Conservation (phyloP, 352 stramenopile species). For the Phytopythium cucurbitacearum region DNA sequence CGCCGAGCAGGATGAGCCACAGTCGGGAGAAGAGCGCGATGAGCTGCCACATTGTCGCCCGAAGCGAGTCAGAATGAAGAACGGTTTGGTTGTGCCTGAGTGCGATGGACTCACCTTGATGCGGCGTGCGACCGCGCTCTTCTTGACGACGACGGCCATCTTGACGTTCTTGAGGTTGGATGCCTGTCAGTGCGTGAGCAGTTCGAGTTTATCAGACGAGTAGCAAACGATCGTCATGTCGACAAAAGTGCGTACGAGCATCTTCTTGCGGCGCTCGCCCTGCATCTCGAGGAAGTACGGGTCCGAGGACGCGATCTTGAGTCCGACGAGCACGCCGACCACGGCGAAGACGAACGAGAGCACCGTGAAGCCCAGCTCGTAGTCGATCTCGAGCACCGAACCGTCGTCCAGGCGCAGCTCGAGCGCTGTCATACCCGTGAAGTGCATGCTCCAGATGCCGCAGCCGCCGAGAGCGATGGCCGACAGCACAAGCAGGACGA, state of each 20-base stretch:
- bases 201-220: too few species aligned
- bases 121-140: constrained; percentile 18
- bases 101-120: constrained; percentile 19
- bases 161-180: constrained; percentile 30
- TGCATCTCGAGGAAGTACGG: constrained; percentile 65
- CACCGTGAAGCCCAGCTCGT: constrained; percentile 47
- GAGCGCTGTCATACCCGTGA: constrained; percentile 61
- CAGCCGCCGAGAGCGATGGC: constrained; percentile 41
- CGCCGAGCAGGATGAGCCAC: constrained; percentile 46
- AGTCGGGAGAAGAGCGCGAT: constrained; percentile 55
- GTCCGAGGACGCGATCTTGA: constrained; percentile 50
- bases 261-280: constrained; percentile 33
- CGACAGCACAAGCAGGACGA: constrained; percentile 31
- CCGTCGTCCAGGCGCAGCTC: constrained; percentile 28
- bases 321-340: constrained; percentile 40
- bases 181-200: constrained; percentile 6
- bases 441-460: constrained; percentile 66
- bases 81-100: too few species aligned
- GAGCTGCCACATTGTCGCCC: constrained; percentile 17
- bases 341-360: constrained; percentile 51
- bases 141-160: constrained; percentile 34
- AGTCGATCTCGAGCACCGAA: constrained; percentile 33
- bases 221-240: not conserved
- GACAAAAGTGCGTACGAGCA: constrained; percentile 18
- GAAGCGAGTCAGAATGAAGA: not conserved